A percentile compares a stretch with the other conserved stretches of the same genome.
phyloP scores from a whole-genome alignment of 2,329 filamentous ascomycete species.

The Pseudopithomyces maydicus region DNA sequence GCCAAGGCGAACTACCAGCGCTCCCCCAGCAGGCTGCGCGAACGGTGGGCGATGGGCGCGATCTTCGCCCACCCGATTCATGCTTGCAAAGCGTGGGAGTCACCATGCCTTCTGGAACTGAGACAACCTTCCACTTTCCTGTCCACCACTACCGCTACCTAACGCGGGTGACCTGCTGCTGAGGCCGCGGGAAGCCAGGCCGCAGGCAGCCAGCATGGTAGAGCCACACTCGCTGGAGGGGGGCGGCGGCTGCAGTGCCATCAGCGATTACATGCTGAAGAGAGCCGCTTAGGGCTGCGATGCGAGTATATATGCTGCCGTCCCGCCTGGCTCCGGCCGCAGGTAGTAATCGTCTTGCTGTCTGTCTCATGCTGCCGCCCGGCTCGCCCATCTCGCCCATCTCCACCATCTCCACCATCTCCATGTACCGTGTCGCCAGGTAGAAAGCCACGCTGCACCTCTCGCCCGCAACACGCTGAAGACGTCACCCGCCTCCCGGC shows the following conservation, averaged over 20 bases:
- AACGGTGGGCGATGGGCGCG: slow-evolving; percentile 1
- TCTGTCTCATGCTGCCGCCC: not conserved
- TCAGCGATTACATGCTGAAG: not conserved
- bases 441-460: not conserved
- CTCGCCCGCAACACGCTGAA: not conserved
- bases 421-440: not conserved
- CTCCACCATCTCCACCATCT: not conserved
- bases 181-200: slow-evolving; percentile 28
- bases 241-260: not conserved
- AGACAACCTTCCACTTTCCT: slow-evolving; percentile 17
- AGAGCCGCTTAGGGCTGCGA: slow-evolving; percentile 17
- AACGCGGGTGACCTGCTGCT: slow-evolving; percentile 35
- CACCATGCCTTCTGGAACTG: slow-evolving; percentile 22
- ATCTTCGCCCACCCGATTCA: slow-evolving; percentile 10
- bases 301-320: slow-evolving; percentile 13
- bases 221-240: slow-evolving; percentile 16
- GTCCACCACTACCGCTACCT: slow-evolving; percentile 10
- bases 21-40: not conserved
- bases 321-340: slow-evolving; percentile 18
- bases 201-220: slow-evolving; percentile 21
- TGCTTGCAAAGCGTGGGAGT: not conserved
- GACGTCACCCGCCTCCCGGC: slow-evolving; percentile 2
- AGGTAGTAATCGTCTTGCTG: slow-evolving; percentile 5
- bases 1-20: slow-evolving; percentile 6
- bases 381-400: not conserved